Evolutionary conservation across 306 rosid genomes (phyloP), one percentile per base, ranked within the genome.

Genomic region (Mucuna pruriens): DNA sequence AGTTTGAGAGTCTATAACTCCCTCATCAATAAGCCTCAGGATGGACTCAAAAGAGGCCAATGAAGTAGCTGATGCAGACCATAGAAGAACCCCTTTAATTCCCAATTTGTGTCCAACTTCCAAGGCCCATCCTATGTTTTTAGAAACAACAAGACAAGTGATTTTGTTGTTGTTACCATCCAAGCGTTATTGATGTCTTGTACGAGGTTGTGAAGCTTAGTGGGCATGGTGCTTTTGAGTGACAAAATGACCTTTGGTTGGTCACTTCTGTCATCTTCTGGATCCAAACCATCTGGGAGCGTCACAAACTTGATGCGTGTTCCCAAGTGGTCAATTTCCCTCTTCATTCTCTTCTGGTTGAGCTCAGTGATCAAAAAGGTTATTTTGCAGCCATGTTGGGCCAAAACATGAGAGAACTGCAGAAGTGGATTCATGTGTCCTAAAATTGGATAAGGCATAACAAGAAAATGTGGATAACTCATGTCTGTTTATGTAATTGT

Each of bases 341-440:
- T 49, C 4, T 66, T 78, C n/a, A 49, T 22, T 52, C 82, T 49
- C 4, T 38, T 23, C 48, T 49, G 34, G 73, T 12, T 75, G 79
- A 67, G 25, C 25, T 46, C 84, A 67, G 77, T 36, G 83, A 75
- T 82, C 12, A 84, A 51, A 57, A 84, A 84, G 5, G 88, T 84
- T 83, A 85, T 78, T 20, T 82, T 79, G 81, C 77, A 82, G 23
- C 90, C 90, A 61, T 54, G 88, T 17, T 74, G 58, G 15, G 48
- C 77, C 20, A 87, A 58, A 34, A 84, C 34, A 1, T 87, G 84
- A 5, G 90, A 89, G 39, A 89, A 84, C 6, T 83, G 74, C 60
- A 87, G 61, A 22, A 89, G 64, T 52, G 92, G 89, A 40, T 82
- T 87, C 69, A 87, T 86, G 65, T 81, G 88, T 60, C 92, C 92